Evolutionary conservation across 2,329 filamentous ascomycete genomes (phyloP).

Genomic region (Exophiala calicioides): DNA sequence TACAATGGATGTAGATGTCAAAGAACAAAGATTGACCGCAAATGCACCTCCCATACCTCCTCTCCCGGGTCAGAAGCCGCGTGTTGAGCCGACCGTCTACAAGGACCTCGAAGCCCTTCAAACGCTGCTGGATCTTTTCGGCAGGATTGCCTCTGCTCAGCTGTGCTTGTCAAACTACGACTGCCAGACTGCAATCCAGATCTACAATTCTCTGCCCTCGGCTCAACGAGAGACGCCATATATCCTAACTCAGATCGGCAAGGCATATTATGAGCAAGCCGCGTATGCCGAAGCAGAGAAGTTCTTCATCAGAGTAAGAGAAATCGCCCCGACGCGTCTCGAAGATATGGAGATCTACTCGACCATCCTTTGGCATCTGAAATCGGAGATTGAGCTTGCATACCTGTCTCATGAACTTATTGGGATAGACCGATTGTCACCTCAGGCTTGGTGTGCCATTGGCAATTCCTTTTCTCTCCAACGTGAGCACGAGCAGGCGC

Average conservation of each 20-base stretch:
- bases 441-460: slow-evolving; percentile 92
- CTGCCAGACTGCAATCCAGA: slow-evolving; percentile 72
- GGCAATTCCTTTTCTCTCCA: slow-evolving; percentile 94
- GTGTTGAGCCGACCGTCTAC: slow-evolving; percentile 24
- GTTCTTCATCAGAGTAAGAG: slow-evolving; percentile 76
- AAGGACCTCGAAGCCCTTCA: slow-evolving; percentile 75
- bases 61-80: slow-evolving; percentile 37
- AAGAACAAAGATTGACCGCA: slow-evolving; percentile 51
- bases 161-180: slow-evolving; percentile 76
- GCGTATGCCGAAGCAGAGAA: slow-evolving; percentile 84
- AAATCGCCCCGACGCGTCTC: slow-evolving; percentile 76
- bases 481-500: slow-evolving; percentile 88
- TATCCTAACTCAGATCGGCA: slow-evolving; percentile 87
- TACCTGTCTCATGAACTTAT: slow-evolving; percentile 89
- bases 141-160: slow-evolving; percentile 79
- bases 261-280: slow-evolving; percentile 87
- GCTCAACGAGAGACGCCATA: slow-evolving; percentile 86
- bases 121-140: slow-evolving; percentile 76
- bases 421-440: slow-evolving; percentile 82
- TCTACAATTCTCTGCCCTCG: slow-evolving; percentile 69
- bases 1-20: slow-evolving; percentile 68
- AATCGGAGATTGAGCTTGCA: slow-evolving; percentile 85
- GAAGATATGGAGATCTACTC: slow-evolving; percentile 99
- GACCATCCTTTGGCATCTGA: slow-evolving; percentile 97
- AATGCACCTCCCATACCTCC: slow-evolving; percentile 37